These are phyloP conservation scores for Tricholoma matsutake DNA, from an alignment of 768 basidiomycete species.

Conservation along the genomic window DNA sequence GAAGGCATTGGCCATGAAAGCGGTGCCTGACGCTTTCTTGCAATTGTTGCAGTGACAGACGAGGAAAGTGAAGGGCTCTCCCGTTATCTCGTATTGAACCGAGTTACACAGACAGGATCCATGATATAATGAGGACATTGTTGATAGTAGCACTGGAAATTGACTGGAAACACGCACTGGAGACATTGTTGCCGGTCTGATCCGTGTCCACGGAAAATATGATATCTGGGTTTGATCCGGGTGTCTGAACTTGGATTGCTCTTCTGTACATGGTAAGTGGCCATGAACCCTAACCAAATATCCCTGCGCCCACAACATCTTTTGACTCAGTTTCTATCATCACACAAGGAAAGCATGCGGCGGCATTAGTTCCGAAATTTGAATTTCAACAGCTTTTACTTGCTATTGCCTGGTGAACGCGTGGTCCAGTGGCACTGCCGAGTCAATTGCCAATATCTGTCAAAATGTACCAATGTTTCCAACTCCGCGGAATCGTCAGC, in stretches of 20 bases:
- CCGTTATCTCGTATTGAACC: slow-evolving; percentile 33
- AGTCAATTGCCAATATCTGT: no score
- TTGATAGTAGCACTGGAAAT: no score
- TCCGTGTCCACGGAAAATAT: no score
- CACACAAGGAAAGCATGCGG: neutral
- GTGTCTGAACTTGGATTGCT: no score
- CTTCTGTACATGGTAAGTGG: neutral
- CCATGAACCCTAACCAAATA: neutral
- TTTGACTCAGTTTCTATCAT: neutral
- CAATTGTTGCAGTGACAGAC: slow-evolving; percentile 44
- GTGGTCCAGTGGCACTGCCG: no score
- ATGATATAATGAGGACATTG: slow-evolving; percentile 3
- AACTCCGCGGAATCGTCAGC: no score
- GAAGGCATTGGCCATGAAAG: slow-evolving; percentile 38
- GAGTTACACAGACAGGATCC: slow-evolving; percentile 39
- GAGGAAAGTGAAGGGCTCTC: slow-evolving; percentile 35
- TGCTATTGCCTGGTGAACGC: neutral
- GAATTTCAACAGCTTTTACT: neutral
- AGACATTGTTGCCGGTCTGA: no score
- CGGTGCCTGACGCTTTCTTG: slow-evolving; percentile 39
- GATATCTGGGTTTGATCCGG: no score
- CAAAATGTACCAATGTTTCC: no score
- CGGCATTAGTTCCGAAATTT: neutral
- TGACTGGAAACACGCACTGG: no score
- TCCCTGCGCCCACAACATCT: neutral